These are phyloP conservation scores for Ascoidea tarda DNA, from an alignment of 805 yeast genomes.

Conservation along the genomic window DNA sequence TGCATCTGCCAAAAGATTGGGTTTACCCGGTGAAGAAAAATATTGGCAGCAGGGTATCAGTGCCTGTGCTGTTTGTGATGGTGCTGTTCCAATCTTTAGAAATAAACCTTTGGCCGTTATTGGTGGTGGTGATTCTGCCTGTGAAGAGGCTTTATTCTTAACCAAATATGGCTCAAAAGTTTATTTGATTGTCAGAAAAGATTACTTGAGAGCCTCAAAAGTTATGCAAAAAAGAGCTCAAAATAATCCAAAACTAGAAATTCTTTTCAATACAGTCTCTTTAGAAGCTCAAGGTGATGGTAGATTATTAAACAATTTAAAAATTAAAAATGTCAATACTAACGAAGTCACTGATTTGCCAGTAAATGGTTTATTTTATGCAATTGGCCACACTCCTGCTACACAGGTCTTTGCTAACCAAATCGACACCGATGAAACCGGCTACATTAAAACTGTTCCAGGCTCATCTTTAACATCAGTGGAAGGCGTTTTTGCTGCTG, in stretches of 20 bases:
- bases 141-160: constrained; percentile 95
- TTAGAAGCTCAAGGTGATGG: constrained; percentile 92
- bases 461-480: constrained; percentile 81
- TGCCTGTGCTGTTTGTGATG: constrained; percentile 99
- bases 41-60: constrained; percentile 99
- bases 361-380: constrained; percentile 91
- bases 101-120: constrained; percentile 94
- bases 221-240: constrained; percentile 93
- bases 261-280: constrained; percentile 75
- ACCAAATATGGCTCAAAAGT: constrained; percentile 98
- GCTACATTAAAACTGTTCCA: constrained; percentile 81
- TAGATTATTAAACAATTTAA: constrained; percentile 53
- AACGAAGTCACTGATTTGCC: constrained; percentile 52
- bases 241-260: constrained; percentile 78
- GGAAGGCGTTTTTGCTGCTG: constrained; percentile 93
- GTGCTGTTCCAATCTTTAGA: constrained; percentile 98
- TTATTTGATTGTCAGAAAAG: constrained; percentile 85
- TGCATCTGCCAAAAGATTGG: constrained; percentile 92
- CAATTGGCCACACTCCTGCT: constrained; percentile 96
- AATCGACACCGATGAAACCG: constrained; percentile 72
- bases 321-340: constrained; percentile 58
- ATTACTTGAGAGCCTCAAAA: constrained; percentile 83
- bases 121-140: constrained; percentile 99
- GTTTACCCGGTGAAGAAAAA: constrained; percentile 89
- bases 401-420: constrained; percentile 69